Evolutionary conservation across 1,284 basidiomycete genomes (phyloP), one percentile per base, ranked within the genome.

Genomic region (Nidula niveotomentosa): DNA sequence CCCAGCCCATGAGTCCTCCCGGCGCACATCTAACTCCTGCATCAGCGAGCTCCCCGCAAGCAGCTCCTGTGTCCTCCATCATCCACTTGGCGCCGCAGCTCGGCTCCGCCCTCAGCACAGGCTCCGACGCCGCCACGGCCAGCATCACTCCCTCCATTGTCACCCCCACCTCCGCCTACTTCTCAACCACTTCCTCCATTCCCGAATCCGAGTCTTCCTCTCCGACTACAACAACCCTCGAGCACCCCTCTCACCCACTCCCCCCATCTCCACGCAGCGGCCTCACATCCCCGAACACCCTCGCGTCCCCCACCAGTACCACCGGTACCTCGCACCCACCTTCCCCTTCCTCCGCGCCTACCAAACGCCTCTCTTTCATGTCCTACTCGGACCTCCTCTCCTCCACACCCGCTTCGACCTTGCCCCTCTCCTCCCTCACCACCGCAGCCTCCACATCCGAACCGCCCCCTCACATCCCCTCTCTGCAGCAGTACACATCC

Each of bases 301-400:
- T 58, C 44, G 49, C 48, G 48, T 65, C 49, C 13, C 55, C 60
- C 48, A 56, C 58, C 55, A 56, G 63, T 66, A 8, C 65, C 64
- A 53, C 62, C 68, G 6, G 53, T 67, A 10, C 65, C 52, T 82
- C 76, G 36, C 83, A 74, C 59, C 84, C 76, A 36, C 86, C 81
- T 35, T 89, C 78, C 30, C 86, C 85, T 3, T 76, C 76, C 8
- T 69, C 74, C 49, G 67, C 63, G 2, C 72, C 75, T 49, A 76
- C 77, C 43, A 86, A 93, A 63, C 84, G 89, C 1, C 80, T 95
- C 34, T 92, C 90, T 0, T 94, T 94, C 77, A 81, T 94, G 69
- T 90, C 90, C 2, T 94, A 94, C 69, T 83, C 86, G 41, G 93
- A 95, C 68, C 79, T 94, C 5, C 81, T 94, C 41, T 76, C 87